Evolutionary conservation across 345 rosid genomes (phyloP), one percentile per base, ranked within the genome.

Genomic region (Lepidium didymum): DNA sequence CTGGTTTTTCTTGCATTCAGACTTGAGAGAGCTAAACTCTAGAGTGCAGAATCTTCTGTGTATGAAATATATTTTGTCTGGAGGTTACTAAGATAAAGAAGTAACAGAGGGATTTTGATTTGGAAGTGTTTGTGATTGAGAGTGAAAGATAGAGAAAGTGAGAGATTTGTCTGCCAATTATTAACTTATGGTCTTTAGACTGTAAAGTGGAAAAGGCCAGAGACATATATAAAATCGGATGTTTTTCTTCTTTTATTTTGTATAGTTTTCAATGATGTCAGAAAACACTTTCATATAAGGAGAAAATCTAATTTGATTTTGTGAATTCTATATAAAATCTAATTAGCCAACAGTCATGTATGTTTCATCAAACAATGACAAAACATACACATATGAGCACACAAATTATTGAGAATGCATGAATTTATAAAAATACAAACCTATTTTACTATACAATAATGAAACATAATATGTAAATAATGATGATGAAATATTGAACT

Each of bases 81-180:
- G 60, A 40, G 70, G 53, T 31, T 58, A 31, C 12, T 16, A 31
- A 16, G 67, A 49, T 29, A 46, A 73, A 41, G 40, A 58, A 42
- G 71, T 8, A 72, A 73, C 71, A 49, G 53, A 43, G 71, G 57
- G 63, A 23, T 49, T 60, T 52, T 36, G 62, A 60, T 59, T 29
- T 50, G 35, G 68, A 52, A 60, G 43, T 67, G 64, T 74, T 38
- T 35, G 57, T 61, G 62, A 66, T 31, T 67, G 64, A 68, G 64
- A 44, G 42, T 53, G 54, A 69, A 51, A 58, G 67, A 49, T 23
- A 35, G 52, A 47, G 63, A 54, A 3, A 31, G 62, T 4, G n/a
- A 67, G 36, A 58, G 68, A 67, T 68, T 62, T 74, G 77, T 67
- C 73, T 74, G 73, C 50, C 68, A 74, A 60, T 74, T 68, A 59